A percentile compares a stretch with the other conserved stretches of the same genome.
Conservation (phyloP, 139 green algal genomes). For the Chlamydomonas sphaeroides region DNA sequence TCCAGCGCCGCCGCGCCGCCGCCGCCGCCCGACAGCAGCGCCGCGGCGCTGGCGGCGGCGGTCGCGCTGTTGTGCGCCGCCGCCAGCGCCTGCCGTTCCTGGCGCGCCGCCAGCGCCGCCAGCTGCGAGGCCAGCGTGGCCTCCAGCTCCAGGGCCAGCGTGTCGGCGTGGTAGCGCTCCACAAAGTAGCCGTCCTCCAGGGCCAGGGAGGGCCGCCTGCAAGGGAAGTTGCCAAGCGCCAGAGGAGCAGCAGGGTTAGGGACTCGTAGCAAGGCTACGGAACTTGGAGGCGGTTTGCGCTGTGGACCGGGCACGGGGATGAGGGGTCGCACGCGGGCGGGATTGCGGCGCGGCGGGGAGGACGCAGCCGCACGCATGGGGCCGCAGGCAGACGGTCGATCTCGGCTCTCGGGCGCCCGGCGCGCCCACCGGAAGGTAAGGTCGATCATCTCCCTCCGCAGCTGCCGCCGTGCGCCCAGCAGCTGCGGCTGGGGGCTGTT, state of each 20-base stretch:
- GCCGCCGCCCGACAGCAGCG: neutral
- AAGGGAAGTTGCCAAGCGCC: no score
- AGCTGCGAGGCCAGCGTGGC: slow-evolving; percentile 34
- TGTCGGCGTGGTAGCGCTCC: slow-evolving; percentile 45
- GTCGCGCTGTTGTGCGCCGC: neutral
- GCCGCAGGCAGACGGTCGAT: no score
- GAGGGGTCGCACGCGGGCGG: no score
- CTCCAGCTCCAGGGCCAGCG: slow-evolving; percentile 47
- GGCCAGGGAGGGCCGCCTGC: slow-evolving; percentile 36
- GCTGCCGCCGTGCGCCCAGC: slow-evolving; percentile 38
- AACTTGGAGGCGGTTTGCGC: no score
- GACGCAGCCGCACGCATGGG: no score
- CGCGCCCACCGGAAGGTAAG: slow-evolving; percentile 56
- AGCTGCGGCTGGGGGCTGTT: slow-evolving; percentile 39
- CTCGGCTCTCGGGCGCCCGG: no score
- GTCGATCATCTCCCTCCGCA: slow-evolving; percentile 54
- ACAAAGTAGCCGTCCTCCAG: slow-evolving; percentile 51
- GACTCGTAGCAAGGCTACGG: no score
- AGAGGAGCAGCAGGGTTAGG: no score
- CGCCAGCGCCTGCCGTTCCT: slow-evolving; percentile 27
- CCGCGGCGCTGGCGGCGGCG: slow-evolving; percentile 14
- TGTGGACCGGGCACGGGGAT: no score
- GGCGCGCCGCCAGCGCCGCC: neutral
- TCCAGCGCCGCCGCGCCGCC: neutral
- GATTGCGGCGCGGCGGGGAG: no score